Evolutionary conservation across 169 alveolate species (phyloP).

Genomic region (Blepharisma undulans): DNA sequence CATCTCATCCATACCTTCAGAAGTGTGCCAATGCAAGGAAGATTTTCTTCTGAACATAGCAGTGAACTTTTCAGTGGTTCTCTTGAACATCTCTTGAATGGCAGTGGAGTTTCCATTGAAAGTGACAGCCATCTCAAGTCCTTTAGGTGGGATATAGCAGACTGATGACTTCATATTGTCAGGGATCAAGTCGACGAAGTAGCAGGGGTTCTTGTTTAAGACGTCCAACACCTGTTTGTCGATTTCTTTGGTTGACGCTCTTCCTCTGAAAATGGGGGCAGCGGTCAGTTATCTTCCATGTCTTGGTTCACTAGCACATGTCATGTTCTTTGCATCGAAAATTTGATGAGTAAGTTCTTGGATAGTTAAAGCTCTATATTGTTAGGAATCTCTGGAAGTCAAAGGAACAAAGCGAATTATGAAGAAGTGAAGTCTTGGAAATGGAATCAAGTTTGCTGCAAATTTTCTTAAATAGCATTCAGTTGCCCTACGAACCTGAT

Average conservation of each 20-base stretch:
- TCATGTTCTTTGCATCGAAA: too few relatives aligned
- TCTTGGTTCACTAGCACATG: too few relatives aligned
- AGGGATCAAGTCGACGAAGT: constrained; percentile 99
- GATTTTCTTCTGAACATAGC: constrained; percentile 98
- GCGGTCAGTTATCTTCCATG: too few relatives aligned
- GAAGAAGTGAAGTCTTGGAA: constrained; percentile 98
- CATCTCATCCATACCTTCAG: too few relatives aligned
- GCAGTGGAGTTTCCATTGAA: constrained; percentile 98
- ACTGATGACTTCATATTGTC: constrained; percentile 96
- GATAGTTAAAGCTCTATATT: constrained; percentile 97
- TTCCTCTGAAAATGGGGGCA: constrained; percentile 99
- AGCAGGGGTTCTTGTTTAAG: constrained; percentile 96
- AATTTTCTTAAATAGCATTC: constrained; percentile 90
- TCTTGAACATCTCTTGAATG: constrained; percentile 96
- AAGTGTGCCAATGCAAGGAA: constrained; percentile 97
- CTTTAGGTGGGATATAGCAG: too few relatives aligned
- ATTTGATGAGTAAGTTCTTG: constrained; percentile 99
- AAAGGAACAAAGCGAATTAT: constrained; percentile 98
- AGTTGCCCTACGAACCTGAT: constrained; percentile 76
- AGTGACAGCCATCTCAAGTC: constrained; percentile 97
- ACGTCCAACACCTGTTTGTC: constrained; percentile 96
- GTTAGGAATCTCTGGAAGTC: constrained; percentile 97
- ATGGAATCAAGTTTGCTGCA: constrained; percentile 97
- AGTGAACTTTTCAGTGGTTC: constrained; percentile 96
- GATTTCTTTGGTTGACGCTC: too few relatives aligned